Evolutionary conservation across 2,329 filamentous ascomycete species (phyloP), one percentile per base, ranked within the genome.

Genomic region (Diplodia intermedia): DNA sequence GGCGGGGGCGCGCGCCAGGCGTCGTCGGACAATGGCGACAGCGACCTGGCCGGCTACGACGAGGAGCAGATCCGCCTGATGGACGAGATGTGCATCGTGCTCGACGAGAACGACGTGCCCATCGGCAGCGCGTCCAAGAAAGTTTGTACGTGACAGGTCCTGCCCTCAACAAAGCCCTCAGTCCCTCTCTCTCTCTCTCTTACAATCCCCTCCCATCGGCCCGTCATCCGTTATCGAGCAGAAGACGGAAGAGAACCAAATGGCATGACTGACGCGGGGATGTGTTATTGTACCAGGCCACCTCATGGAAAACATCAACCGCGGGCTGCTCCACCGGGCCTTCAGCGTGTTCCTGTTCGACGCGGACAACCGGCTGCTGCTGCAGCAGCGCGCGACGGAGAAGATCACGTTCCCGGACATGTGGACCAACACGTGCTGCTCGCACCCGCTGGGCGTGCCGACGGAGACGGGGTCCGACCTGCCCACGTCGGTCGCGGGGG

Each of bases 381-480:
- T 99, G 63, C 95, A 99, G 83, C 95, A 98, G 84, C 91, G 95
- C 73, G 95, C 95, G 33, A 84, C 89, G 50, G 94, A 98, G 84
- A 99, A 99, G 85, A 99, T 99, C 78, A 99, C 95, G 7, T 99
- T 99, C 83, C 94, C 95, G n/a, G 93, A 97, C 79, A 94, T 97
- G 90, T 99, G 95, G 95, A 99, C 95, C 71, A 99, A 99, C 83
- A 99, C 95, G 38, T 99, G 95, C 86, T 99, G 95, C 85, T 99
- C 95, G 49, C 95, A 99, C 81, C 95, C 95, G 5, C 86, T 99
- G 70, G 92, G 92, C 67, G 91, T 97, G 72, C 91, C 95, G 9
- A 90, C 91, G 71, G 95, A 99, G 87, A 97, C 93, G 31, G 95
- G 95, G 71, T 87, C 89, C 38, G 91, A 90, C 72, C 85, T 99